A percentile compares a stretch with the other conserved stretches of the same genome.
These are phyloP conservation scores for Ulota crispa DNA, from an alignment of 225 moss, liverwort and hornwort species.

Conservation along the genomic window DNA sequence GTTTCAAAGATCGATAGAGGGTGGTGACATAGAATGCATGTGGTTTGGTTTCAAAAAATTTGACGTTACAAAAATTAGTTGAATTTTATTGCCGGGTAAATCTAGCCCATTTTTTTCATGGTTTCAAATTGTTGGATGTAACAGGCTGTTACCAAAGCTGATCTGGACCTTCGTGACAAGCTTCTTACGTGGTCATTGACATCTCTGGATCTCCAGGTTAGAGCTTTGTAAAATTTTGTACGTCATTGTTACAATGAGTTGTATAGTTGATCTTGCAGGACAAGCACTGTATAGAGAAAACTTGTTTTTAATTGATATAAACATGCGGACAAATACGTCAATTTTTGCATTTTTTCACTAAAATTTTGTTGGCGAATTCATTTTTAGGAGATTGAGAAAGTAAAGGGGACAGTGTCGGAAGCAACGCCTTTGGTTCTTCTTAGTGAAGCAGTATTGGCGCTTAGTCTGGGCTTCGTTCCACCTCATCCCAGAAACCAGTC, in stretches of 20 bases:
- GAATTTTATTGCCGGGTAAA: background rate
- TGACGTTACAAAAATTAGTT: background rate
- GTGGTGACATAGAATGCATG: background rate
- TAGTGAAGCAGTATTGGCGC: constrained; percentile 66
- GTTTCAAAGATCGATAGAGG: constrained; percentile 6
- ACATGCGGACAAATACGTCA: background rate
- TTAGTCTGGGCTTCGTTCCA: constrained; percentile 69
- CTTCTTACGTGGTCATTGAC: constrained; percentile 64
- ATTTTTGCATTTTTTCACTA: background rate
- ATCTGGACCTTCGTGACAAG: constrained; percentile 50
- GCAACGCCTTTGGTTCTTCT: constrained; percentile 64
- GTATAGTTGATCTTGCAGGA: constrained; percentile 2
- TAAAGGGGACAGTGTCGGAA: constrained; percentile 52
- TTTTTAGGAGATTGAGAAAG: constrained; percentile 67
- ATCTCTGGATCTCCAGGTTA: constrained; percentile 51
- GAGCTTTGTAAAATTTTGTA: constrained; percentile 11
- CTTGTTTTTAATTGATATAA: background rate
- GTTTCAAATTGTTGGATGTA: constrained; percentile 25
- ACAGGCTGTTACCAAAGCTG: constrained; percentile 52
- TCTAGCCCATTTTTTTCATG: constrained; percentile 9
- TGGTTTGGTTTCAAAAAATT: background rate
- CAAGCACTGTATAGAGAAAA: background rate
- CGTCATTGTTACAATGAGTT: background rate
- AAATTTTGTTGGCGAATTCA: constrained; percentile 8
- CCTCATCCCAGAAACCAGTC: constrained; percentile 37